Evolutionary conservation across 495 filamentous ascomycete species (phyloP).

Genomic region (Evansstolkia leycettana): DNA sequence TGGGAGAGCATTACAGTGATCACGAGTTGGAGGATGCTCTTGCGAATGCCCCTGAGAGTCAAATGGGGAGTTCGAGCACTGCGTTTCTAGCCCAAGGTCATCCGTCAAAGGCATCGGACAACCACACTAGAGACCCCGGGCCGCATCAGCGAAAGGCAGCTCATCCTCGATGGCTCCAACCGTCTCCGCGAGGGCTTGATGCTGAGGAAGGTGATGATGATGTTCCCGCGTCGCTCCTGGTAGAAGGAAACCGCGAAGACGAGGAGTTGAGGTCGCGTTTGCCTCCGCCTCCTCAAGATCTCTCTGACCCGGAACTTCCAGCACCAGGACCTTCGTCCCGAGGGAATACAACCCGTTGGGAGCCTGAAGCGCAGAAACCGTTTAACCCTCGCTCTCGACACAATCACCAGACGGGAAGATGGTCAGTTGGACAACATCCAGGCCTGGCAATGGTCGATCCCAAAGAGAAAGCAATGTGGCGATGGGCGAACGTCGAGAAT

Average conservation of each 20-base stretch:
- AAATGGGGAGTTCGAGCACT: constrained; percentile 44
- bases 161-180: constrained; percentile 23
- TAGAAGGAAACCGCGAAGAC: constrained; percentile 47
- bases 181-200: constrained; percentile 20
- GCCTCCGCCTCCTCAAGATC: constrained; percentile 23
- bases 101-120: constrained; percentile 6
- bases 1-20: constrained; percentile 53
- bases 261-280: constrained; percentile 23
- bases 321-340: constrained; percentile 38
- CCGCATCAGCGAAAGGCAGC: constrained; percentile 19
- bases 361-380: constrained; percentile 47
- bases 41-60: constrained; percentile 49
- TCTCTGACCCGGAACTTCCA: constrained; percentile 12
- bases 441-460: constrained; percentile 45
- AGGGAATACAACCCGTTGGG: constrained; percentile 51
- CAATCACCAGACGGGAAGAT: constrained; percentile 14
- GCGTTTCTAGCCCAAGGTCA: constrained; percentile 17
- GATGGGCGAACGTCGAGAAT: constrained; percentile 88
- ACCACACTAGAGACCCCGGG: constrained; percentile 7
- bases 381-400: constrained; percentile 27
- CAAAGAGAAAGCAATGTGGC: constrained; percentile 83
- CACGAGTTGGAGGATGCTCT: constrained; percentile 59
- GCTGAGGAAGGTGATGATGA: constrained; percentile 81
- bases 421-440: constrained; percentile 23
- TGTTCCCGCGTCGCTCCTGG: constrained; percentile 76